A percentile compares a stretch with the other conserved stretches of the same genome.
Evolutionary conservation across 1,284 basidiomycete genomes (phyloP).

Genomic region (Microbotryum silenes-acaulis): DNA sequence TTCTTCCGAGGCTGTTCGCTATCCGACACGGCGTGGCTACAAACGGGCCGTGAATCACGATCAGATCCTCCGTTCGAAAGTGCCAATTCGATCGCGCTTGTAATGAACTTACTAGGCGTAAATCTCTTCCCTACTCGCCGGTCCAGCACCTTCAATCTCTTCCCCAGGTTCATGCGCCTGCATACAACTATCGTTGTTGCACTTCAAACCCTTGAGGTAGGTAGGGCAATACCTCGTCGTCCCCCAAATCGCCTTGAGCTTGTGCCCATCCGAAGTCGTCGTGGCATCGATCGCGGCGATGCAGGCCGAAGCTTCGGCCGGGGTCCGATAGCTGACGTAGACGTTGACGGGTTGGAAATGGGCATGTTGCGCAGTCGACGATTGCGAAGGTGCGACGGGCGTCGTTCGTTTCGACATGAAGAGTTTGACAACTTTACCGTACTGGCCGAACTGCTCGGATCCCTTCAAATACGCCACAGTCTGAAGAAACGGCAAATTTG

Average conservation of each 20-base stretch:
- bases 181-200: slow-evolving; percentile 83
- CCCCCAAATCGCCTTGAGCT: slow-evolving; percentile 88
- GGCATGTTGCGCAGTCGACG: slow-evolving; percentile 44
- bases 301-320: slow-evolving; percentile 89
- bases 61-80: neutral
- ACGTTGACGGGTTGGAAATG: slow-evolving; percentile 69
- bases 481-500: slow-evolving; percentile 44
- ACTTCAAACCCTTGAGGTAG: slow-evolving; percentile 79
- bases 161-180: slow-evolving; percentile 97
- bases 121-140: slow-evolving; percentile 76
- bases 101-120: slow-evolving; percentile 36
- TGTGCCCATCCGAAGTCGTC: slow-evolving; percentile 61
- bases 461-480: slow-evolving; percentile 89
- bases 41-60: neutral
- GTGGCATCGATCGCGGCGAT: slow-evolving; percentile 90
- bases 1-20: slow-evolving; percentile 5
- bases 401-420: slow-evolving; percentile 82
- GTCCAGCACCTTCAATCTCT: slow-evolving; percentile 69
- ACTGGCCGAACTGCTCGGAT: slow-evolving; percentile 96
- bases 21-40: slow-evolving; percentile 17
- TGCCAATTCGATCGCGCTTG: neutral
- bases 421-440: slow-evolving; percentile 96
- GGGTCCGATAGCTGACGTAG: slow-evolving; percentile 91
- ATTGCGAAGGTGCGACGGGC: slow-evolving; percentile 32
- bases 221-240: slow-evolving; percentile 98